Base-by-base conservation (phyloP, 768 basidiomycete genomes). In the Calocybe indica region DNA sequence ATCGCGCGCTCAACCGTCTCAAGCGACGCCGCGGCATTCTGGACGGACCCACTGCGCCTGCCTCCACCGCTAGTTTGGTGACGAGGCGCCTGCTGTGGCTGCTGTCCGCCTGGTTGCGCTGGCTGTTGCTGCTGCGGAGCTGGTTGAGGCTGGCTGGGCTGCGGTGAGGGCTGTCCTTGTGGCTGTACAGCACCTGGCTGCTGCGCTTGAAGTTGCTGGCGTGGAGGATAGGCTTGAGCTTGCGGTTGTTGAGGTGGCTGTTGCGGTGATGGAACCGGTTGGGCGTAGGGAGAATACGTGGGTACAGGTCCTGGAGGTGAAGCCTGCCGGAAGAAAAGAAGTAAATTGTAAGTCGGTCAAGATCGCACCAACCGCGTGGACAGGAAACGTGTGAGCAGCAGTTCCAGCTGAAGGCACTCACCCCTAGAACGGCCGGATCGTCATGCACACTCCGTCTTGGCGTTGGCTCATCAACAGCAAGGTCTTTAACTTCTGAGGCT, bases 401-500 rank as follows among this genome's bases (percentile, higher is more conserved):
- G 22, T 22, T 22, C 22, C 22, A 22, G 48, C 47, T 48, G 49
- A 32, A 43, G 47, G 52, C 33, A 66, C 82, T 67, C 61, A 86
- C 88, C 55, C 85, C 87, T 41, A 92, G 72, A 11, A 92, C 85
- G 6, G 89, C 89, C 5, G 89, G 90, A 63, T 92, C 89, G 58
- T 89, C 85, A 50, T 85, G 85, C 11, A 90, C 82, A 56, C 77
- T 88, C 43, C 81, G 73, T 34, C 73, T 64, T 6, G 69, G 67
- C 0, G 75, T 69, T 30, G 78, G 75, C 50, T 89, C 85, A 56
- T 92, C 89, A 10, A 92, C 88, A 28, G 85, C 75, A n/a, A 92
- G 74, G 59, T 92, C 89, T 58, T 92, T 91, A 52, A 92, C 89
- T 65, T 92, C 88, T 2, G 87, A 87, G 6, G 89, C 89, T 45